Base-by-base conservation (phyloP, 2,329 filamentous ascomycete species). In the Ceratocystis diversiconidia region DNA sequence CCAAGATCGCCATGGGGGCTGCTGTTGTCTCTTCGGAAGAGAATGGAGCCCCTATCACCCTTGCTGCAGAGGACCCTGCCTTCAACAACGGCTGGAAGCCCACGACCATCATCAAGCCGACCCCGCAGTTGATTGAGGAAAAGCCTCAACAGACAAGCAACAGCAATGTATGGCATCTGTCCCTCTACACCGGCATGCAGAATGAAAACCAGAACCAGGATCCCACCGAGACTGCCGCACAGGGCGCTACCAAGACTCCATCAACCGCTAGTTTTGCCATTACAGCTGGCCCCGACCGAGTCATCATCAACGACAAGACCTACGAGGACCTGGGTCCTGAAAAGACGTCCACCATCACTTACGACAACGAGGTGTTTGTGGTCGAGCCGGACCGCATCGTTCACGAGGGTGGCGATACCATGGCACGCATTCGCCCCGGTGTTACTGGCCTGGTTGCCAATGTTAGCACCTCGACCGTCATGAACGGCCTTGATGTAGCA, bases 281-380 rank as follows among this genome's bases (percentile, higher is more conserved):
- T 3, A 78, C 75, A 17, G 76, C 79, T 10, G 76, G 76, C 59
- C 77, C 76, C 2, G 73, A 74, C 46, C 72, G 74, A 44, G 79
- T 83, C 4, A 72, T 81, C 63, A 79, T 83, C 66, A 77, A 79
- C 67, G 73, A 73, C 44, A 72, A 75, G 63, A 82, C 79, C 0
- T 76, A 80, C 64, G 73, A 72, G 0, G 73, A 76, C 64, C 73
- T 76, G 41, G 71, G 73, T 15, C 70, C 74, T 4, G 72, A 71
- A 5, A 70, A 73, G 65, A 79, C 76, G 0, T 76, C 73, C 12
- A 77, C 74, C 1, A 76, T 81, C 5, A 75, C 75, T 1, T 74
- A 80, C 2, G 71, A 72, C 32, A 73, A 70, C 25, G 74, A 76
- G 10, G 75, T 74, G 0, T 82, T 82, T 67, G 78, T 77, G 19